Base-by-base conservation (phyloP, 352 stramenopile genomes). In the Phytopythium montanum region DNA sequence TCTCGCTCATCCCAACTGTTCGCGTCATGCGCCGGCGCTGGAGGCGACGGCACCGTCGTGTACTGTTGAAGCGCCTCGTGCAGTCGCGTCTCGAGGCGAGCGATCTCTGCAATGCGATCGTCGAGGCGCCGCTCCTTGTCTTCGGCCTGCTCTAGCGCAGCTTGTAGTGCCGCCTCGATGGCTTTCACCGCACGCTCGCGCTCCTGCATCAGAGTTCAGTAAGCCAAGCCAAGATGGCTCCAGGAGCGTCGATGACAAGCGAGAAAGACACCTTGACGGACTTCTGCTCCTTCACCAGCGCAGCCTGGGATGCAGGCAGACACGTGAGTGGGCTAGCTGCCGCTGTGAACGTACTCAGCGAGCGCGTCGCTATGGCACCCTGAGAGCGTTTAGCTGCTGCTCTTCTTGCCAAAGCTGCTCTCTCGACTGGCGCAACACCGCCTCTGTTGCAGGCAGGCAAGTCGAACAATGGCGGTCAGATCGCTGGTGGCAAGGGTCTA, bases 121-220 rank as follows among this genome's bases (percentile, higher is more conserved):
- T 82, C 72, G 12, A 84, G 56, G n/a, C 56, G 55, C 5, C 19
- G 60, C 36, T 80, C 67, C 51, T 84, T 84, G 6, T 71, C 59
- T 0, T 53, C 42, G 7, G 67, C 59, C 8, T 73, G 72, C 1
- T 77, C 62, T 36, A 65, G 50, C 33, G 72, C 61, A 21, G 72
- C 70, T 39, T 82, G 59, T 3, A 87, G 54, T 16, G 70, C 64
- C 1, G 13, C 46, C 49, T 87, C 69, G 41, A 66, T 66, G 9
- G 56, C 60, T 50, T 64, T 60, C 19, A 81, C 62, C 19, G 49
- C 62, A 10, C 73, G 63, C 42, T 87, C 73, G 44, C 69, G 65
- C 5, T 63, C 61, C 73, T 85, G 48, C 2, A 36, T 8, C 18
- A 21, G 29, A 54, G 5, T n/a, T n/a, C n/a, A 1, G 18, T n/a